phyloP scores from a whole-genome alignment of 176 grass and related monocot genomes.

The Aegilops umbellulata region DNA sequence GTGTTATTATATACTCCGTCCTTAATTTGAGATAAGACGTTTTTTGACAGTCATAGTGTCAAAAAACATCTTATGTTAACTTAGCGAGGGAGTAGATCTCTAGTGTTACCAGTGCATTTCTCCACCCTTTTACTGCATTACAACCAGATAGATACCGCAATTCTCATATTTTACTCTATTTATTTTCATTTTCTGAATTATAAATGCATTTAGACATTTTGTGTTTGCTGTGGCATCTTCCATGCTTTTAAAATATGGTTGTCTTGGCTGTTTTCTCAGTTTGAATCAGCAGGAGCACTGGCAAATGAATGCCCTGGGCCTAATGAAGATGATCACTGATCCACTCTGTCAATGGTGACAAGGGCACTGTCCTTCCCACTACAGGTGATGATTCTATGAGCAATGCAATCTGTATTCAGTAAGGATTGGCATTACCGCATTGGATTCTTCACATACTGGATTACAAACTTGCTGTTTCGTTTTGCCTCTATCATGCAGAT shows the following conservation, averaged over 20 bases:
- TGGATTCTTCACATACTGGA: conserved; percentile 10
- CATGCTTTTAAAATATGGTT: not conserved
- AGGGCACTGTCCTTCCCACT: conserved; percentile 12
- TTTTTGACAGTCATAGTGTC: too few species aligned
- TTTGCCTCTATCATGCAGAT: not conserved
- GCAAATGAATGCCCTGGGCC: conserved; percentile 65
- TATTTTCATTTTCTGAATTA: not conserved
- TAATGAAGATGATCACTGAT: conserved; percentile 84
- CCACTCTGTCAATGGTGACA: conserved; percentile 15
- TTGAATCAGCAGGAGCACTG: conserved; percentile 69
- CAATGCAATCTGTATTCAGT: not conserved
- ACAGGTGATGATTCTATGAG: conserved; percentile 29
- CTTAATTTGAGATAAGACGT: too few species aligned
- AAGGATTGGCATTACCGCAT: not conserved
- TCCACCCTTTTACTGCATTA: not conserved
- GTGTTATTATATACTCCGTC: not conserved
- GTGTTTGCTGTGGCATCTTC: not conserved
- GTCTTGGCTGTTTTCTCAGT: conserved; percentile 40
- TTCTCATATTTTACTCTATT: not conserved
- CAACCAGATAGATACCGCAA: not conserved
- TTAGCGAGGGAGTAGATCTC: not conserved
- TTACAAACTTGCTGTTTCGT: not conserved
- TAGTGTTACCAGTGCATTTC: not conserved
- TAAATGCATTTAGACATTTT: not conserved
- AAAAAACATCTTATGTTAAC: too few species aligned